phyloP scores from a whole-genome alignment of 176 grass and related monocot genomes.

The Olyra latifolia region DNA sequence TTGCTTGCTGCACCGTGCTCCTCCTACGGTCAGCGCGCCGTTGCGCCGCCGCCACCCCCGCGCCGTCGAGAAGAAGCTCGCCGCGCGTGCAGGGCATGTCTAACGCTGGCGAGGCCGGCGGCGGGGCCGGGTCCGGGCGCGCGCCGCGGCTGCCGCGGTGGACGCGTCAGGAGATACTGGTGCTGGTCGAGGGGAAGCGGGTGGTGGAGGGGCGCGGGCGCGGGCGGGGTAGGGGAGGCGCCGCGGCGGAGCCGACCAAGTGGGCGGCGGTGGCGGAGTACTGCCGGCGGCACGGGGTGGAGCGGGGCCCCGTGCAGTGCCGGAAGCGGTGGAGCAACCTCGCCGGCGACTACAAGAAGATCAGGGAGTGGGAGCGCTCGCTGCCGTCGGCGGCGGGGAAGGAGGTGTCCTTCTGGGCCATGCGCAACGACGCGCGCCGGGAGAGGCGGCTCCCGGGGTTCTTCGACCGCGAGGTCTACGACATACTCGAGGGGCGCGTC shows the following conservation, averaged over 20 bases:
- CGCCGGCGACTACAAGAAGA: slow-evolving; percentile 96
- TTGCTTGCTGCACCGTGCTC: slow-evolving; percentile 21
- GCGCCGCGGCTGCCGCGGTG: slow-evolving; percentile 71
- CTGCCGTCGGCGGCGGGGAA: not conserved
- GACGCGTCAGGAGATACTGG: slow-evolving; percentile 99
- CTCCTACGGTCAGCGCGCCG: not conserved
- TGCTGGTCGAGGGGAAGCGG: slow-evolving; percentile 87
- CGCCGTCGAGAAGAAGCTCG: not conserved
- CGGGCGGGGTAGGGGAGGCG: slow-evolving; percentile 34
- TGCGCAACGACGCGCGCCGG: slow-evolving; percentile 80
- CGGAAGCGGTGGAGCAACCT: slow-evolving; percentile 99
- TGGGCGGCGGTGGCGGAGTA: slow-evolving; percentile 88
- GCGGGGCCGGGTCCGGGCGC: slow-evolving; percentile 29
- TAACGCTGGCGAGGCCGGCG: slow-evolving; percentile 14
- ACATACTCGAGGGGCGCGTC: slow-evolving; percentile 71
- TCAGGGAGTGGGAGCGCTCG: slow-evolving; percentile 90
- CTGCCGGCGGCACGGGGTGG: slow-evolving; percentile 78
- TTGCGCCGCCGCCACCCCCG: not conserved
- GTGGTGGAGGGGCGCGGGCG: slow-evolving; percentile 79
- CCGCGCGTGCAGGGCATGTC: slow-evolving; percentile 31
- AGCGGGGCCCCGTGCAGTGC: slow-evolving; percentile 87
- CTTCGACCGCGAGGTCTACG: slow-evolving; percentile 93
- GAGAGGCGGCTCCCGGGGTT: slow-evolving; percentile 89
- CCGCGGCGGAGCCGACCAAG: slow-evolving; percentile 73
- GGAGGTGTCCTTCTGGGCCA: slow-evolving; percentile 84